phyloP scores from a whole-genome alignment of 2,329 filamentous ascomycete genomes.

The Fusarium xylarioides region DNA sequence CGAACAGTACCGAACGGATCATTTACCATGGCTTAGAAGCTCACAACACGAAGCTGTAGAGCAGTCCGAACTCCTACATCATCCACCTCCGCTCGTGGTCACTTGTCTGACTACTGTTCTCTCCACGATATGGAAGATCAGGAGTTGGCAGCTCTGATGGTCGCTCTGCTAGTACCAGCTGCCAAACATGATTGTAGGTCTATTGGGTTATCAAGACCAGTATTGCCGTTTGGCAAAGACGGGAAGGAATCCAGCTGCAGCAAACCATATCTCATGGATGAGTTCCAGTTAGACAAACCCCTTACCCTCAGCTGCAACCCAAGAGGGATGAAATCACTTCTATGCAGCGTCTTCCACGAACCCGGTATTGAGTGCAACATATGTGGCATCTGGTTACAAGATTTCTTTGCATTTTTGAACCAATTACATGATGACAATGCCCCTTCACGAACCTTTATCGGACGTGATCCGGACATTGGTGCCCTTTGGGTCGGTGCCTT shows the following conservation, averaged over 20 bases:
- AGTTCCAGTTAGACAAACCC: background rate
- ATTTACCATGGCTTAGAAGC: background rate
- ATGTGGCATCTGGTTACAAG: background rate
- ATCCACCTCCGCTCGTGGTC: no score
- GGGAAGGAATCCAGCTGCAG: background rate
- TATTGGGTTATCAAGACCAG: background rate
- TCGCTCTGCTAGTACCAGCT: background rate
- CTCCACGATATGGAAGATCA: accelerated
- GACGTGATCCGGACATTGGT: background rate
- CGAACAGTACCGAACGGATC: background rate
- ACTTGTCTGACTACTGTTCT: background rate
- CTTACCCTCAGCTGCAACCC: background rate
- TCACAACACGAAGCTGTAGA: background rate
- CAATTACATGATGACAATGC: background rate
- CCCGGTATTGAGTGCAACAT: background rate
- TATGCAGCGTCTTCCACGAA: background rate
- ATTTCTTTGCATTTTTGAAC: background rate
- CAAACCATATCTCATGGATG: background rate
- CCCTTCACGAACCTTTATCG: background rate
- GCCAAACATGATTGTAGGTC: background rate
- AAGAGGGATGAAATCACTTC: background rate
- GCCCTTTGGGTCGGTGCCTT: background rate
- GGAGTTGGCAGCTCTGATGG: background rate
- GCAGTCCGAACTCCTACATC: background rate
- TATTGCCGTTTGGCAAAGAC: no score